Evolutionary conservation across 1,284 basidiomycete genomes (phyloP), one percentile per base, ranked within the genome.

Genomic region (Fomitopsis betulina): DNA sequence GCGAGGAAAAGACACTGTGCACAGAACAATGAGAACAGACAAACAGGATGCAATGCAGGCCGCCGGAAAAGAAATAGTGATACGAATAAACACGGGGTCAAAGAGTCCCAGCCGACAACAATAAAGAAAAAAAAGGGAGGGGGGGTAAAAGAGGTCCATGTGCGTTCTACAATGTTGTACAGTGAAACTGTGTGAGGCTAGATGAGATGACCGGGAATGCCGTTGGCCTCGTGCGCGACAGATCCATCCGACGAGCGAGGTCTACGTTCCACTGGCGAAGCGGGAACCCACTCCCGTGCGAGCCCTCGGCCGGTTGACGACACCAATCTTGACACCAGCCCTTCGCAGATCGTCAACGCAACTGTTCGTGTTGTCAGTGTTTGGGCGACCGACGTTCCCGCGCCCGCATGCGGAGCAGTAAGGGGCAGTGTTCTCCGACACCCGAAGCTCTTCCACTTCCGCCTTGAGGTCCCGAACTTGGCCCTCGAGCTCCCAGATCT

Each of bases 401-500:
- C 84, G 76, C 40, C 89, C 85, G 66, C 90, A 90, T 45, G 73
- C 66, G 5, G 80, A 75, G 69, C 89, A 91, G 58, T 79, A 82
- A 30, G 73, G 74, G 40, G 69, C 70, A 39, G 69, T 68, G 32
- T 70, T 66, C 19, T 75, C 75, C 7, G 67, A 70, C 19, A 72
- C 70, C 49, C 81, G 82, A 49, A 86, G 70, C 39, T 79, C 79
- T 38, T 85, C 83, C 32, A 91, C 70, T 69, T 91, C 85, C 21
- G 79, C 76, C 65, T 85, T 84, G 59, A 92, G 75, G 68, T 88
- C 86, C 49, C 82, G 79, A 53, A 93, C 80, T 67, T 89, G 87
- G 17, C 82, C 82, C 68, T 89, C 89, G 55, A 92, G 74, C 66
- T 90, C 89, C 83, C 80, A 86, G 52, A 89, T 79, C 63, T 89